Conservation (phyloP, 179 eudicot genomes). For the Patellifolia procumbens region DNA sequence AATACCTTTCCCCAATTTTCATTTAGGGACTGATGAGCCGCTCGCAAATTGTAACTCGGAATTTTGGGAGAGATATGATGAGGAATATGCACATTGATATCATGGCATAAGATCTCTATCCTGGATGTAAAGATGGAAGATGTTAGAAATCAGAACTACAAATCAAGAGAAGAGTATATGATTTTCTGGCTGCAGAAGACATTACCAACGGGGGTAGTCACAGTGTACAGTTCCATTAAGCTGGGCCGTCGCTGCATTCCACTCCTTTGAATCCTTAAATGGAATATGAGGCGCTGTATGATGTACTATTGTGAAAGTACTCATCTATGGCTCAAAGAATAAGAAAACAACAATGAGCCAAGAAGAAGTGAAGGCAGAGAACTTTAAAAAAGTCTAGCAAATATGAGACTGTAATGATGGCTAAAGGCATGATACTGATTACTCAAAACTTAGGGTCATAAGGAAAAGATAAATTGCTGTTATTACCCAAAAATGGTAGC, state of each 20-base stretch:
- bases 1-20: slow-evolving; percentile 93
- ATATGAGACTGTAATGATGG: background rate
- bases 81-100: slow-evolving; percentile 90
- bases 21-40: slow-evolving; percentile 81
- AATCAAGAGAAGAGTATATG: background rate
- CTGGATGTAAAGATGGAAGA: slow-evolving; percentile 39
- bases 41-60: slow-evolving; percentile 89
- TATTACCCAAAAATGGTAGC: slow-evolving; percentile 98
- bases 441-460: background rate
- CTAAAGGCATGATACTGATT: background rate
- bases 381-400: background rate
- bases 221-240: slow-evolving; percentile 95
- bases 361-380: background rate
- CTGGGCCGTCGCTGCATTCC: slow-evolving; percentile 96
- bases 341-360: slow-evolving; percentile 15
- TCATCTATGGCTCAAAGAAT: slow-evolving; percentile 61
- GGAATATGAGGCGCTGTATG: slow-evolving; percentile 98
- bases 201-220: slow-evolving; percentile 90
- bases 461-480: background rate
- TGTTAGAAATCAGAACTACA: slow-evolving; percentile 1
- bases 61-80: slow-evolving; percentile 90
- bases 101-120: slow-evolving; percentile 90
- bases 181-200: background rate
- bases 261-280: slow-evolving; percentile 63
- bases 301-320: slow-evolving; percentile 97